phyloP scores from a whole-genome alignment of 306 rosid species.

The Acacia melanoxylon region DNA sequence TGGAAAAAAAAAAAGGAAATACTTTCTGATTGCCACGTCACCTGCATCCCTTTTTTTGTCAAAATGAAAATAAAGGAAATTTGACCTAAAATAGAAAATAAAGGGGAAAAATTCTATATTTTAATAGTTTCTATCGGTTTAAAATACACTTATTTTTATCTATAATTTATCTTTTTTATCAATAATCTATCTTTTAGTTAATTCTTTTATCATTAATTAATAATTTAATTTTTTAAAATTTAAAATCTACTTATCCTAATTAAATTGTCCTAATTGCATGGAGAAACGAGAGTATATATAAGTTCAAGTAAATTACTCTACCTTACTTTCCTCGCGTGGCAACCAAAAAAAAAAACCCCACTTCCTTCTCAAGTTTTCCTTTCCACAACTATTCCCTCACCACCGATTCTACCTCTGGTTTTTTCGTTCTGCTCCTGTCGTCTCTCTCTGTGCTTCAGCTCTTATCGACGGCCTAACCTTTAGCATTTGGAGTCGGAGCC shows the following conservation, averaged over 20 bases:
- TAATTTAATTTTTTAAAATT: too few relatives aligned
- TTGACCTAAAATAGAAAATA: background rate
- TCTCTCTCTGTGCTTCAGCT: background rate
- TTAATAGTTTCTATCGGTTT: too few relatives aligned
- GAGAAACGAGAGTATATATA: background rate
- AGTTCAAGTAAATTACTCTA: background rate
- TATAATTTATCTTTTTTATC: too few relatives aligned
- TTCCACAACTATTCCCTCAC: slow-evolving; percentile 1
- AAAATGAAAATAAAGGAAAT: background rate
- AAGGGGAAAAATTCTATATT: background rate
- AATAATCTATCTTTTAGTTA: background rate
- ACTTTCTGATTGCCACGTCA: background rate
- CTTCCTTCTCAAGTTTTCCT: background rate
- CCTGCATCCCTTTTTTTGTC: background rate
- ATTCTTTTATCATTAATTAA: too few relatives aligned
- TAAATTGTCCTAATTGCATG: background rate
- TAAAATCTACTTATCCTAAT: too few relatives aligned
- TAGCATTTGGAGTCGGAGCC: slow-evolving; percentile 24
- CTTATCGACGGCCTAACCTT: slow-evolving; percentile 34
- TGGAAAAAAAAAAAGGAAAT: too few relatives aligned
- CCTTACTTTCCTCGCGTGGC: too few relatives aligned
- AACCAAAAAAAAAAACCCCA: background rate
- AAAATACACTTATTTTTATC: background rate
- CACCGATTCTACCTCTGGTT: background rate
- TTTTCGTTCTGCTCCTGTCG: background rate